phyloP scores from a whole-genome alignment of 139 green algal species.

The Haematococcus lacustris region DNA sequence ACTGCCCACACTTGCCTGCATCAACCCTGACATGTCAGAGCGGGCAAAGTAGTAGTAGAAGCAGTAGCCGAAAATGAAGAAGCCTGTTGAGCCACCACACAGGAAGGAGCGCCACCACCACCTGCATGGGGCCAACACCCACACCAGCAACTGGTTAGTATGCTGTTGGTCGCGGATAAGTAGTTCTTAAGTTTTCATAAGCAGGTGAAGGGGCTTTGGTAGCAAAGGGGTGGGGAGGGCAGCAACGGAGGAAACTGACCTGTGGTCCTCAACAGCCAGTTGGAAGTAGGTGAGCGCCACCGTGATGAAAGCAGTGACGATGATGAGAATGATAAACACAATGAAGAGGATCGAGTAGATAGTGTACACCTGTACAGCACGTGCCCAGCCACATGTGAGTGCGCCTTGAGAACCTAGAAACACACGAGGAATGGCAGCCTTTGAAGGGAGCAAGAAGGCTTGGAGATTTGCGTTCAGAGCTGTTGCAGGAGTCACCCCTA shows the following conservation, averaged over 20 bases:
- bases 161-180: too few species aligned
- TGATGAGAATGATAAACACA: constrained; percentile 87
- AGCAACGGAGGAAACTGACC: too few species aligned
- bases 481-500: too few species aligned
- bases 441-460: not conserved
- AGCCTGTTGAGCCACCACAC: constrained; percentile 90
- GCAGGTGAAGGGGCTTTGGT: too few species aligned
- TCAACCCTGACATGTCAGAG: constrained; percentile 78
- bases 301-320: constrained; percentile 93
- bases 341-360: constrained; percentile 94
- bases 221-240: too few species aligned
- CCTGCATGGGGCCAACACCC: constrained; percentile 21
- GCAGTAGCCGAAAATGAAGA: constrained; percentile 95
- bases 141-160: too few species aligned
- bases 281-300: constrained; percentile 96
- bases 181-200: too few species aligned
- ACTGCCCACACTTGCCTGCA: constrained; percentile 37
- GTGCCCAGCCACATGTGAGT: not conserved
- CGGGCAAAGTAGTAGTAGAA: constrained; percentile 95
- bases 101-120: constrained; percentile 94
- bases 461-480: not conserved
- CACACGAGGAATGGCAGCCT: not conserved
- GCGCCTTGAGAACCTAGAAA: too few species aligned
- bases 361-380: constrained; percentile 65
- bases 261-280: constrained; percentile 87